A percentile compares a stretch with the other conserved stretches of the same genome.
phyloP scores from a whole-genome alignment of 2,329 filamentous ascomycete genomes.

The Fusarium illudens region DNA sequence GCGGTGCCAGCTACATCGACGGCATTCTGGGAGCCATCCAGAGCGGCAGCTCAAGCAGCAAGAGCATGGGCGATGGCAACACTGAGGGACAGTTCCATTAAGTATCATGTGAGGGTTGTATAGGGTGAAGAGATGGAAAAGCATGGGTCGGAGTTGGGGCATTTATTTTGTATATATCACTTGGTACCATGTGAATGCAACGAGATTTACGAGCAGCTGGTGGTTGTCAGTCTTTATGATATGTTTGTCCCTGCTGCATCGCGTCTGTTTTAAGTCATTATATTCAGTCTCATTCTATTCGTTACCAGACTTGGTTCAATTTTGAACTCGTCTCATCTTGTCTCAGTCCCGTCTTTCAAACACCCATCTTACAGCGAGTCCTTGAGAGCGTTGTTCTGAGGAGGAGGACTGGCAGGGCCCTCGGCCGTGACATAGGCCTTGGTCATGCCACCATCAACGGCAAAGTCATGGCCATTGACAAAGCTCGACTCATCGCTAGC shows the following conservation, averaged over 20 bases:
- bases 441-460: conserved; percentile 95
- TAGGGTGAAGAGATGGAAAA: conserved; percentile 29
- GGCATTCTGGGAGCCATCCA: conserved; percentile 90
- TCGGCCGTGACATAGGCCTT: conserved; percentile 84
- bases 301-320: conserved; percentile 13
- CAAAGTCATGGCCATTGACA: conserved; percentile 90
- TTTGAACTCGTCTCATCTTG: not conserved
- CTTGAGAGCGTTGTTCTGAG: conserved; percentile 68
- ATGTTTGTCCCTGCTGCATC: not conserved
- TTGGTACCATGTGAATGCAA: conserved; percentile 26
- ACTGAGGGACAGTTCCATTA: conserved; percentile 76
- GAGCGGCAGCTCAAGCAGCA: conserved; percentile 87
- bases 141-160: conserved; percentile 41
- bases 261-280: conserved; percentile 9
- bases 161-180: conserved; percentile 19
- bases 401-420: conserved; percentile 62
- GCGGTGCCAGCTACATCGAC: conserved; percentile 76
- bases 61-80: conserved; percentile 94
- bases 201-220: not conserved
- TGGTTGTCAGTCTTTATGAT: not conserved
- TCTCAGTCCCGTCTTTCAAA: too few species aligned
- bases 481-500: conserved; percentile 90
- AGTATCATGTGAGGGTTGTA: not conserved
- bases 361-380: conserved; percentile 46
- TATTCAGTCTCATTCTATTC: conserved; percentile 27